These are phyloP conservation scores for Rosa rugosa DNA, from an alignment of 306 rosid genomes.

Conservation along the genomic window DNA sequence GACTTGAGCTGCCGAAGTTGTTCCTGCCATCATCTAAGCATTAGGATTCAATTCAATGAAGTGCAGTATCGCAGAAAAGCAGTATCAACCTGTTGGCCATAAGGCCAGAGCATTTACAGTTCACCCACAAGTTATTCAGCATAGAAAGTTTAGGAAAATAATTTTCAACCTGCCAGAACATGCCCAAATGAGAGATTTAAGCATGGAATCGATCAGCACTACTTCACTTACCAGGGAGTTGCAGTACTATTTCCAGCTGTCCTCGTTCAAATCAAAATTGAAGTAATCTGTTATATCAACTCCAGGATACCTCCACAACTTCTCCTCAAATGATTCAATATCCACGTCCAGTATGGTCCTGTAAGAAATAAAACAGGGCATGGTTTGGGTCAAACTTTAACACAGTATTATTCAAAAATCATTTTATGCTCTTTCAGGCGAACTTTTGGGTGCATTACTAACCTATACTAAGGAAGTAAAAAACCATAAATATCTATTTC, in stretches of 20 bases:
- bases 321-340: constrained; percentile 51
- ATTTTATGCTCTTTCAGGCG: too few relatives aligned
- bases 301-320: constrained; percentile 62
- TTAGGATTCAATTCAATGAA: constrained; percentile 12
- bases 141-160: constrained; percentile 14
- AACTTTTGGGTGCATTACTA: constrained; percentile 20
- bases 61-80: constrained; percentile 13
- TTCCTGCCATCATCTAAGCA: constrained; percentile 34
- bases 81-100: neutral
- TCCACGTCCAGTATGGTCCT: constrained; percentile 61
- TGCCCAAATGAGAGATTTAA: neutral
- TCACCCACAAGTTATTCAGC: constrained; percentile 12
- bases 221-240: constrained; percentile 50
- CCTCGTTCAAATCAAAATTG: constrained; percentile 69
- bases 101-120: neutral
- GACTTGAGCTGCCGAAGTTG: constrained; percentile 35
- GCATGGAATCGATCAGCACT: constrained; percentile 7
- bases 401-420: too few relatives aligned
- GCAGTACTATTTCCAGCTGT: constrained; percentile 69
- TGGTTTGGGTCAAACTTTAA: neutral
- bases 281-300: constrained; percentile 62
- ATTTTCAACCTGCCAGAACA: constrained; percentile 20
- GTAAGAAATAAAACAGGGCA: constrained; percentile 15
- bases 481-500: constrained; percentile 22
- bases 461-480: constrained; percentile 68